Base-by-base conservation (phyloP, 1,139 yeast genomes). In the Suhomyces anneliseae region DNA sequence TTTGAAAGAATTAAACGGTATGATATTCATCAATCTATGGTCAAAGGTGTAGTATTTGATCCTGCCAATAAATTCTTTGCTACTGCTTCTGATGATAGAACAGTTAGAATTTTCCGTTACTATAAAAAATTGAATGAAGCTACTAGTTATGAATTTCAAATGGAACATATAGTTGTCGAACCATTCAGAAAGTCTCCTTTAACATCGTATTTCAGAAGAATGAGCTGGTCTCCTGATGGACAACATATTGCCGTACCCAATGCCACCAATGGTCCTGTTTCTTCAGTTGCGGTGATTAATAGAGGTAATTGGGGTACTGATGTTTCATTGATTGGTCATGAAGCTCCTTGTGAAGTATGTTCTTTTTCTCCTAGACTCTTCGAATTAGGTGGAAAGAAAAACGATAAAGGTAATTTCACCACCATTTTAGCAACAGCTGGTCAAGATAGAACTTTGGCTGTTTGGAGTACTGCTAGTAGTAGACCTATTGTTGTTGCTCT, bases 181-280 rank as follows among this genome's bases (percentile, higher is more conserved):
- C 99, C 99, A 0, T 95, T 93, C 68, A 78, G 76, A 49, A 89
- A 86, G 54, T 88, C 97, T 0, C 99, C 99, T 1, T 73, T 92
- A 52, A 89, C 97, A 0, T 90, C 98, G 0, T 93, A 93, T 64
- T 93, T 90, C 64, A 75, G 99, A 55, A 74, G 97, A 55, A 79
- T 88, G 68, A 87, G 96, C 27, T 93, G 99, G 99, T 89, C 97
- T 0, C 99, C 99, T 0, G 98, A 93, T 66, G 99, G 99, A 1
- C 95, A 89, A 62, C 93, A 88, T 59, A 87, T 93, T 44, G 98
- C 97, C 0, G 96, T 89, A 0, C 96, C 99, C 0, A 95, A 93
- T 66, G 97, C 99, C 1, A 90, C 96, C 8, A 93, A 95, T 65
- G 98, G 98, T 0, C 97, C 97, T 0, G 95, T 93, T 0, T 83